Evolutionary conservation across 225 moss, liverwort and hornwort genomes (phyloP), one percentile per base, ranked within the genome.

Genomic region (Polytrichum formosum): DNA sequence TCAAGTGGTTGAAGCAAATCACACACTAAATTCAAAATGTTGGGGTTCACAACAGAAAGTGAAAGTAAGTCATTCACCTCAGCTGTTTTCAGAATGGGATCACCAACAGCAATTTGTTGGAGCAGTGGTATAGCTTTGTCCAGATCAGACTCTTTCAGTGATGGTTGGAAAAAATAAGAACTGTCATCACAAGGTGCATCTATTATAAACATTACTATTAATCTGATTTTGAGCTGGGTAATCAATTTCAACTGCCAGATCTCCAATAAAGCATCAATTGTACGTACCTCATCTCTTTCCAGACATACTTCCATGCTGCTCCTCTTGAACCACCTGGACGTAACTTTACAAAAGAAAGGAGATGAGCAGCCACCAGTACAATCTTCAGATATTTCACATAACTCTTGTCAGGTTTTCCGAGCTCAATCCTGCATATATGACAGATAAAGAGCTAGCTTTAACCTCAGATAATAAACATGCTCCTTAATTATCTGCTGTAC

Each of bases 241-340:
- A 20, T 59, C 58, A 6, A 23, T 59, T 21, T 59, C 58, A 59
- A 23, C 23, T 20, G 7, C 2, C 23, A 59, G 21, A 59, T 59
- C 21, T 22, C 21, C n/a, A 23, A 7, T 6, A 22, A 21, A 59
- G n/a, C 8, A 59, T 59, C 23, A 2, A 20, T 23, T 63, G 26
- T 22, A 63, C 62, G 16, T 6, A 67, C 67, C 67, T 28, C 7
- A 27, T 67, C 53, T 54, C 67, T 54, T 67, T 67, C 67, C 53
- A 67, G 54, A 67, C 54, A 67, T 53, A 54, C 25, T 67, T 67
- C 67, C 67, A 67, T 53, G 26, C 67, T 67, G 67, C 67, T 54
- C 54, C 6, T 67, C 18, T 67, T 18, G 67, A 26, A 23, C 23
- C 53, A 54, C 28, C 23, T 27, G 67, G 67, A 54, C 27, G 67